These are phyloP conservation scores for Mycena vitilis DNA, from an alignment of 768 basidiomycete species.

Conservation along the genomic window DNA sequence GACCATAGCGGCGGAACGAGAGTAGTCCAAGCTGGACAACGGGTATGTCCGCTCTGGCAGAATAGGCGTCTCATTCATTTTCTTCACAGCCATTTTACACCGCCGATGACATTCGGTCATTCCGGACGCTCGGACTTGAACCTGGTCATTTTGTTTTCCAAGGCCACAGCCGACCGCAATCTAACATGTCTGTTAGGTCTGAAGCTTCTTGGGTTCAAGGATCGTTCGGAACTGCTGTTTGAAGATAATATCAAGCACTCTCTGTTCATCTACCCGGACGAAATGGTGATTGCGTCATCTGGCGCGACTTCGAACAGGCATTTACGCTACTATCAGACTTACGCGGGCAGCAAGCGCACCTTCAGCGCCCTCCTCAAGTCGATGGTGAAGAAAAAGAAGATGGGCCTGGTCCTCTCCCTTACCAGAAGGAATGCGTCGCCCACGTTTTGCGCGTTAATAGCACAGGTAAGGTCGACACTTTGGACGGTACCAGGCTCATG, in stretches of 20 bases:
- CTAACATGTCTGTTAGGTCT: slow-evolving; percentile 63
- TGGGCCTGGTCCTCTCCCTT: slow-evolving; percentile 81
- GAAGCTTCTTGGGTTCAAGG: slow-evolving; percentile 94
- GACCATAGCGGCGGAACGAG: slow-evolving; percentile 47
- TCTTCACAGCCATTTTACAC: slow-evolving; percentile 80
- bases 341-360: slow-evolving; percentile 91
- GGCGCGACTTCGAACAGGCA: not conserved
- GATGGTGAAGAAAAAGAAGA: slow-evolving; percentile 82
- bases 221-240: slow-evolving; percentile 72
- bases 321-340: slow-evolving; percentile 58
- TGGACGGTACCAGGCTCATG: not conserved
- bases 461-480: slow-evolving; percentile 68
- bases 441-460: slow-evolving; percentile 85
- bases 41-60: slow-evolving; percentile 52
- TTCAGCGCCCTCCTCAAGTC: slow-evolving; percentile 89
- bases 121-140: slow-evolving; percentile 83
- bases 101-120: slow-evolving; percentile 82
- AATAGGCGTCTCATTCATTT: slow-evolving; percentile 2
- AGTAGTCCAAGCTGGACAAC: slow-evolving; percentile 61
- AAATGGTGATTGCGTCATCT: slow-evolving; percentile 65
- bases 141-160: slow-evolving; percentile 62
- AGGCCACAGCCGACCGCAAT: not conserved
- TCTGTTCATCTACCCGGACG: slow-evolving; percentile 91
- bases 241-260: slow-evolving; percentile 96
- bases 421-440: slow-evolving; percentile 80